These are phyloP conservation scores for Arthrobotrys musiformis DNA, from an alignment of 2,329 filamentous ascomycete species.

Conservation along the genomic window DNA sequence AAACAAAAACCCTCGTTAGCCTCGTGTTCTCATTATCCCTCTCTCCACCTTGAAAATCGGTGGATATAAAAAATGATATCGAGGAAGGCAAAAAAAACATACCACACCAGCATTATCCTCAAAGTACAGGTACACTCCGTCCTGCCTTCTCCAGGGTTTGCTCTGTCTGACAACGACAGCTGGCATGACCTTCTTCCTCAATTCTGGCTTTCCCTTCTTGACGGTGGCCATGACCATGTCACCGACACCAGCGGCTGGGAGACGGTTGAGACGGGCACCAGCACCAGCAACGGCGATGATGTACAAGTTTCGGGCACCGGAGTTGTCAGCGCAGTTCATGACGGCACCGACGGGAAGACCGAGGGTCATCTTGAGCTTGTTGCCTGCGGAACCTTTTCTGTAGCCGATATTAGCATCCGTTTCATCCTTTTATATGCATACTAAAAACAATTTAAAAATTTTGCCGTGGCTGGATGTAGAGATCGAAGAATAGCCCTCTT, in stretches of 20 bases:
- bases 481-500: background rate
- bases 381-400: slow-evolving; percentile 83
- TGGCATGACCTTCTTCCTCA: slow-evolving; percentile 99
- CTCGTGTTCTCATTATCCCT: too few relatives aligned
- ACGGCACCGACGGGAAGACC: slow-evolving; percentile 99
- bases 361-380: slow-evolving; percentile 99
- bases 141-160: slow-evolving; percentile 99
- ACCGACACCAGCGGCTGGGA: slow-evolving; percentile 96
- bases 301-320: slow-evolving; percentile 97
- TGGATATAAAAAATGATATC: too few relatives aligned
- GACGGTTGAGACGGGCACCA: slow-evolving; percentile 95
- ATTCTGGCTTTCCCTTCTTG: slow-evolving; percentile 99
- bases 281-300: slow-evolving; percentile 99
- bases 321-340: slow-evolving; percentile 99
- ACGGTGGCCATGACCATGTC: slow-evolving; percentile 99
- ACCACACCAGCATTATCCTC: slow-evolving; percentile 99
- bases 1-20: background rate
- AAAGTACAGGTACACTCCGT: slow-evolving; percentile 99
- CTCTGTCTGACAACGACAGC: slow-evolving; percentile 98
- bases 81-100: slow-evolving; percentile 65
- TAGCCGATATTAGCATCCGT: slow-evolving; percentile 21
- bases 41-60: background rate
- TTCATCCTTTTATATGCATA: background rate
- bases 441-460: too few relatives aligned
- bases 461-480: background rate